A percentile compares a stretch with the other conserved stretches of the same genome.
These are phyloP conservation scores for Umbelopsis ramanniana DNA, from an alignment of 192 early-diverging fungal species.

Conservation along the genomic window DNA sequence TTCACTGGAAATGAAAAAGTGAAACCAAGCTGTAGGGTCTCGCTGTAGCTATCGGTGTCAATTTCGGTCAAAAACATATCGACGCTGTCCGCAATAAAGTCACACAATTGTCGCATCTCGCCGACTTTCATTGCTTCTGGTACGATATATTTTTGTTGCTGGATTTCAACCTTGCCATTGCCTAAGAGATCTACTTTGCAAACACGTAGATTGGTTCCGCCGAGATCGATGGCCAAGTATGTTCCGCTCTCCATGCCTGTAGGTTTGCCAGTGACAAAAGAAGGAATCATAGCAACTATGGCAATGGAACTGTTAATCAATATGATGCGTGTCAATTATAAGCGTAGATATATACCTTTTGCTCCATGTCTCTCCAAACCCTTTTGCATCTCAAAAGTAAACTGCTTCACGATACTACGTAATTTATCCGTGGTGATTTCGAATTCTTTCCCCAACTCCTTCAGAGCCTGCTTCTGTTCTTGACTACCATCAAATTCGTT, in stretches of 20 bases:
- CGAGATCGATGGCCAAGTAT: conserved; percentile 87
- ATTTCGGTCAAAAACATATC: conserved; percentile 46
- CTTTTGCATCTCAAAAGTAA: conserved; percentile 1
- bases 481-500: conserved; percentile 46
- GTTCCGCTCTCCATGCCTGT: conserved; percentile 82
- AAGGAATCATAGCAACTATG: conserved; percentile 80
- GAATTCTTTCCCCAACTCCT: conserved; percentile 16
- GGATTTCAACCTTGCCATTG: conserved; percentile 63
- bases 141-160: conserved; percentile 74
- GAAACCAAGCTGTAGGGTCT: conserved; percentile 67
- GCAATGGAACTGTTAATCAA: background rate
- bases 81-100: conserved; percentile 58
- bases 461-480: conserved; percentile 49
- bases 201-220: conserved; percentile 91
- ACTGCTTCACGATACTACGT: conserved; percentile 9
- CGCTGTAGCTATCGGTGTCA: conserved; percentile 16
- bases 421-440: conserved; percentile 10
- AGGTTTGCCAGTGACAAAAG: conserved; percentile 74
- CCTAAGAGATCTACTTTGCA: conserved; percentile 80
- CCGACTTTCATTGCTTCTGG: conserved; percentile 60
- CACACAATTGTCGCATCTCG: conserved; percentile 54
- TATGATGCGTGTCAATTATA: no score
- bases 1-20: conserved; percentile 89
- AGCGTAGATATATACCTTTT: conserved; percentile 31
- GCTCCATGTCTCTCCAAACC: conserved; percentile 17